Conservation (phyloP, 768 basidiomycete genomes). For the Tulasnella sp. region DNA sequence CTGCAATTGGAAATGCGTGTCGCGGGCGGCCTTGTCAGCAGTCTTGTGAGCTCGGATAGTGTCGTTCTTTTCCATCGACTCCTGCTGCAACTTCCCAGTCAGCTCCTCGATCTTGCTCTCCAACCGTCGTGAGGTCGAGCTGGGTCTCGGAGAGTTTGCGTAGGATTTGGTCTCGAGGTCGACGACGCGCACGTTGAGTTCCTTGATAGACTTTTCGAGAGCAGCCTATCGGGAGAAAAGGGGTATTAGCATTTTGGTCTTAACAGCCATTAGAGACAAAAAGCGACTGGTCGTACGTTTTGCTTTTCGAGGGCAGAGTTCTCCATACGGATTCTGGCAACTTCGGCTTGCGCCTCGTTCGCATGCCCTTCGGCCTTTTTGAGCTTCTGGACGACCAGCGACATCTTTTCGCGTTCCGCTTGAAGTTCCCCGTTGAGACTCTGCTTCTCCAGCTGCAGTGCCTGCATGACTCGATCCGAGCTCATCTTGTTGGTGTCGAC, state of each 20-base stretch:
- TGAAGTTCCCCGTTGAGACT: constrained; percentile 74
- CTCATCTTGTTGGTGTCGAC: constrained; percentile 66
- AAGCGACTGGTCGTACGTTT: constrained; percentile 52
- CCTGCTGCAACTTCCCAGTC: constrained; percentile 54
- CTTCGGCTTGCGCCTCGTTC: constrained; percentile 68
- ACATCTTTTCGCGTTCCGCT: constrained; percentile 70
- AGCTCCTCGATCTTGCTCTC: constrained; percentile 74
- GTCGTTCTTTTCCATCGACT: constrained; percentile 47
- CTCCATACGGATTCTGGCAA: constrained; percentile 72
- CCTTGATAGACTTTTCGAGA: constrained; percentile 81
- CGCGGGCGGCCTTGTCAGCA: constrained; percentile 50
- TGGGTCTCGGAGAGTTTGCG: constrained; percentile 51
- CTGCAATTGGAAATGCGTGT: constrained; percentile 52
- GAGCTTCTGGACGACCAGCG: constrained; percentile 69
- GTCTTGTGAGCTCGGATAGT: constrained; percentile 39
- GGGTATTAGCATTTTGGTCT: constrained; percentile 13
- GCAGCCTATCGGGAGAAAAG: constrained; percentile 52
- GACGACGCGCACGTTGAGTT: constrained; percentile 74
- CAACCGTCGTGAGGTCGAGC: constrained; percentile 51
- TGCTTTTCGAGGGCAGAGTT: constrained; percentile 74
- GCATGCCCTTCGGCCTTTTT: constrained; percentile 76
- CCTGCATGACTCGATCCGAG: constrained; percentile 70
- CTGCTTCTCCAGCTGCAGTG: constrained; percentile 72
- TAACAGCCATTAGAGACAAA: not conserved
- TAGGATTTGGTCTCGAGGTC: constrained; percentile 80